Evolutionary conservation across 495 filamentous ascomycete genomes (phyloP).

Genomic region (Lophiotrema nucula): DNA sequence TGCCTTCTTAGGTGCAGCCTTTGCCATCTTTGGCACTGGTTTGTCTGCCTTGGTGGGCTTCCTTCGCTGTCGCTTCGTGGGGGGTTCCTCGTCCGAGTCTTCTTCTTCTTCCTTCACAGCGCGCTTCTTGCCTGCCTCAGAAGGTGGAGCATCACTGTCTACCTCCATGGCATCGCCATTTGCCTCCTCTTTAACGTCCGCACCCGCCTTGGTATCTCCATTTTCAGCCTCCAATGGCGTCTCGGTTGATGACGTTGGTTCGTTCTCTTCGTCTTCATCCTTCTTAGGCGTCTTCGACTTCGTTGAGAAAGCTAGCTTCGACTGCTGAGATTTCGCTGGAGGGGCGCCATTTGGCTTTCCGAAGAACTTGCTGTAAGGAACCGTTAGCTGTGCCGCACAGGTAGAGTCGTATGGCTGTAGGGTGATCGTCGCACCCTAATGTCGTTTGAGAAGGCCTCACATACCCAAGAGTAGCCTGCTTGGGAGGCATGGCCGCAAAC

Average conservation of each 20-base stretch:
- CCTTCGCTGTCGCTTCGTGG: slow-evolving; percentile 25
- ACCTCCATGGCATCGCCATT: slow-evolving; percentile 28
- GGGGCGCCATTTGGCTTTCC: slow-evolving; percentile 54
- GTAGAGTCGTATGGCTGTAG: background rate
- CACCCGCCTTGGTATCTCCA: slow-evolving; percentile 1
- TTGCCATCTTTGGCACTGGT: background rate
- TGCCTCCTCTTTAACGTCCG: slow-evolving; percentile 15
- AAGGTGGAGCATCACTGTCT: slow-evolving; percentile 9
- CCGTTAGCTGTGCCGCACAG: slow-evolving; percentile 6
- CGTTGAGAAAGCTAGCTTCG: slow-evolving; percentile 65
- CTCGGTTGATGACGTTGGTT: background rate
- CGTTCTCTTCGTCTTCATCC: background rate
- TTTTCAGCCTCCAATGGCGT: slow-evolving; percentile 22
- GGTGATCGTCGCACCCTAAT: slow-evolving; percentile 65
- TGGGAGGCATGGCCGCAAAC: slow-evolving; percentile 44
- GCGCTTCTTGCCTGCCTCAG: slow-evolving; percentile 22
- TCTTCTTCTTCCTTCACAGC: slow-evolving; percentile 16
- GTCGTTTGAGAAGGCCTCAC: slow-evolving; percentile 77
- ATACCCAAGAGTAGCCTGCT: slow-evolving; percentile 93
- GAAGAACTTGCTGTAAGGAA: slow-evolving; percentile 66
- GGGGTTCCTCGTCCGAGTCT: slow-evolving; percentile 32
- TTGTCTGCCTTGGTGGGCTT: slow-evolving; percentile 7
- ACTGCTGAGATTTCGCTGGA: slow-evolving; percentile 65
- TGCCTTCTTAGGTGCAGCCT: background rate
- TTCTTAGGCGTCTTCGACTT: slow-evolving; percentile 42